A percentile compares a stretch with the other conserved stretches of the same genome.
Conservation (phyloP, 176 grass and related monocot species). For the Musa troglodytarum region DNA sequence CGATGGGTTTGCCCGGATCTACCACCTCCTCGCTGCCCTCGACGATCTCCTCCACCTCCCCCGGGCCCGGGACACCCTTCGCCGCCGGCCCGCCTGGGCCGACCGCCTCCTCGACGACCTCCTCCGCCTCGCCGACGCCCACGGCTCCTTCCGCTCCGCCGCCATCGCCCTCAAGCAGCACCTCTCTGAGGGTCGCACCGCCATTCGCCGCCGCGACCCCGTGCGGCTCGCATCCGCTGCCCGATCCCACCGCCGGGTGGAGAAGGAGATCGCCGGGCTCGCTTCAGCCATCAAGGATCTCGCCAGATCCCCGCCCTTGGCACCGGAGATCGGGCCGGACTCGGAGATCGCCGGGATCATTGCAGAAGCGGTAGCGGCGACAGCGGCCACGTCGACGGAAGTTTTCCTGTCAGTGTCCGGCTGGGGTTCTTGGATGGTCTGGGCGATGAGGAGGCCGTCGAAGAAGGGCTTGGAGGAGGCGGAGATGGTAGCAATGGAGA, state of each 20-base stretch:
- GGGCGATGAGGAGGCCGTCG: too few species aligned
- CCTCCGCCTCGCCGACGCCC: slow-evolving; percentile 49
- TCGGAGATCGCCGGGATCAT: slow-evolving; percentile 20
- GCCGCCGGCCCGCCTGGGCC: not conserved
- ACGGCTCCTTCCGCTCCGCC: slow-evolving; percentile 31
- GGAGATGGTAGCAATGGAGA: not conserved
- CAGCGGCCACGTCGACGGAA: too few species aligned
- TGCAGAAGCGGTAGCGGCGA: too few species aligned
- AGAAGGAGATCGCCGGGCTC: slow-evolving; percentile 41
- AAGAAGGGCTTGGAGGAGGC: too few species aligned
- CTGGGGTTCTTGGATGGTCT: not conserved
- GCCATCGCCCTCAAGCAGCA: slow-evolving; percentile 29
- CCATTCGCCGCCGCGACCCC: slow-evolving; percentile 28
- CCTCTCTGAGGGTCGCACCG: slow-evolving; percentile 14
- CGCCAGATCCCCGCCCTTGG: not conserved
- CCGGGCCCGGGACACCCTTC: not conserved
- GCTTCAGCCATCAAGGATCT: not conserved
- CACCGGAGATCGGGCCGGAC: not conserved
- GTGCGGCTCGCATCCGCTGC: slow-evolving; percentile 15
- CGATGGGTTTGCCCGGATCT: slow-evolving; percentile 21
- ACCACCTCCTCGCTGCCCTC: slow-evolving; percentile 17
- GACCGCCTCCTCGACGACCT: slow-evolving; percentile 29
- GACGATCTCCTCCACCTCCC: slow-evolving; percentile 38
- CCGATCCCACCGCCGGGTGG: slow-evolving; percentile 10
- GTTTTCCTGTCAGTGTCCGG: not conserved